These are phyloP conservation scores for Brassica juncea DNA, from an alignment of 345 rosid genomes.

Conservation along the genomic window DNA sequence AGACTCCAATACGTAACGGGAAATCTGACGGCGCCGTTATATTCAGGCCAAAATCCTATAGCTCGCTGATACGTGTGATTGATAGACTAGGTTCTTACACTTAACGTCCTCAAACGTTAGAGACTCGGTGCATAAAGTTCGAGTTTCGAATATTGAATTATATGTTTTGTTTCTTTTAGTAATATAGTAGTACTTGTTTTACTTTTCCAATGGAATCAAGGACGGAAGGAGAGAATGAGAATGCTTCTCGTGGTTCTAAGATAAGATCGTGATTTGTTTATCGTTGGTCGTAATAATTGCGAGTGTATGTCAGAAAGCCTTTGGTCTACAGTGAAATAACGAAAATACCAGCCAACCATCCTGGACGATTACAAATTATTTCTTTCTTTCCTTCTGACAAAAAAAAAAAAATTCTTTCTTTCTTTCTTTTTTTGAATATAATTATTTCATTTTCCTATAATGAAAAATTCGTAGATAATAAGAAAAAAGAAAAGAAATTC, in stretches of 20 bases:
- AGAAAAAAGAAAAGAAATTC: too few relatives aligned
- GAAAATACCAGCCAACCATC: neutral
- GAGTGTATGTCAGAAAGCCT: neutral
- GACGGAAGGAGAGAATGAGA: neutral
- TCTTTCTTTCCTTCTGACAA: too few relatives aligned
- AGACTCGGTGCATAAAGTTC: too few relatives aligned
- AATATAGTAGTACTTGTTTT: neutral
- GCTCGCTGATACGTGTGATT: neutral
- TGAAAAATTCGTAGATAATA: neutral
- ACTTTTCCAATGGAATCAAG: neutral
- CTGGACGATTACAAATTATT: neutral
- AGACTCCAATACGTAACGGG: neutral
- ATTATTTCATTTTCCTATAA: neutral
- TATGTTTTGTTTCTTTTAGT: neutral
- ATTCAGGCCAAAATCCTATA: neutral
- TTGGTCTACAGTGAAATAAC: neutral
- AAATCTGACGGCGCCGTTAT: neutral
- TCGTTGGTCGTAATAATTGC: too few relatives aligned
- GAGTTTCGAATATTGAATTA: too few relatives aligned
- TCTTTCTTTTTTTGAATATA: too few relatives aligned
- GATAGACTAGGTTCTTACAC: too few relatives aligned
- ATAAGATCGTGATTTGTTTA: neutral
- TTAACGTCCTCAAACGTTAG: too few relatives aligned
- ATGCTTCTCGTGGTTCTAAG: neutral
- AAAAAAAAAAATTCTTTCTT: too few relatives aligned